A percentile compares a stretch with the other conserved stretches of the same genome.
Conservation (phyloP, 1,139 yeast species). For the Saccharomyces pastorianus region DNA sequence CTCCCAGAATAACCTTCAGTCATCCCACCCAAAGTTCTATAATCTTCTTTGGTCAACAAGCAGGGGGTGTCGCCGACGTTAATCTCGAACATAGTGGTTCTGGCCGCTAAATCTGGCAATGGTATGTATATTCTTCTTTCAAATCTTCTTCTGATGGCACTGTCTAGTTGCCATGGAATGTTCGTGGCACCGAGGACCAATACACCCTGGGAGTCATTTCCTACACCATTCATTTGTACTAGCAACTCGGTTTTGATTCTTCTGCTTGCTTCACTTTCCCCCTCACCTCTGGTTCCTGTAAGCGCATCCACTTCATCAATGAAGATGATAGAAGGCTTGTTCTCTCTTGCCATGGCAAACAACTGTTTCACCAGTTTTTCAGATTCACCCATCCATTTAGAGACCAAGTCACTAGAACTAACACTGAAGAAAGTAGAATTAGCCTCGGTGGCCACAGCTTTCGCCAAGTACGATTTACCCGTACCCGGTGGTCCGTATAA, state of each 20-base stretch:
- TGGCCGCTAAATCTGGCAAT: constrained; percentile 83
- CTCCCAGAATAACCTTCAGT: constrained; percentile 98
- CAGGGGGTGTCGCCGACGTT: constrained; percentile 91
- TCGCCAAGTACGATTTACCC: constrained; percentile 93
- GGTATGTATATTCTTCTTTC: constrained; percentile 93
- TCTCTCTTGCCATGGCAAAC: constrained; percentile 92
- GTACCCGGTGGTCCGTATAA: constrained; percentile 98
- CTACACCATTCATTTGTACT: constrained; percentile 99
- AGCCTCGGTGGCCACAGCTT: constrained; percentile 98
- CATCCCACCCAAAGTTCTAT: constrained; percentile 74
- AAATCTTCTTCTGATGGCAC: constrained; percentile 94
- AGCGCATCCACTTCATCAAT: constrained; percentile 97
- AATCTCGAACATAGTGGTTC: constrained; percentile 88
- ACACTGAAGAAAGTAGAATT: constrained; percentile 93
- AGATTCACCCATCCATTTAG: constrained; percentile 99
- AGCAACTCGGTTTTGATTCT: constrained; percentile 92
- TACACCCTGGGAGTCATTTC: constrained; percentile 88
- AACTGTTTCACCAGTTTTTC: constrained; percentile 91
- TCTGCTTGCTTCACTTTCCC: constrained; percentile 93
- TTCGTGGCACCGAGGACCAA: constrained; percentile 95
- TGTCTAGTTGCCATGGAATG: constrained; percentile 97
- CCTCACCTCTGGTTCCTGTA: constrained; percentile 97
- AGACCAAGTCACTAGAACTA: constrained; percentile 86
- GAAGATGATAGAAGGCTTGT: constrained; percentile 88
- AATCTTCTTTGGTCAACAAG: constrained; percentile 64